phyloP scores from a whole-genome alignment of 2,329 filamentous ascomycete species.

The Sordariomycetes sp. region DNA sequence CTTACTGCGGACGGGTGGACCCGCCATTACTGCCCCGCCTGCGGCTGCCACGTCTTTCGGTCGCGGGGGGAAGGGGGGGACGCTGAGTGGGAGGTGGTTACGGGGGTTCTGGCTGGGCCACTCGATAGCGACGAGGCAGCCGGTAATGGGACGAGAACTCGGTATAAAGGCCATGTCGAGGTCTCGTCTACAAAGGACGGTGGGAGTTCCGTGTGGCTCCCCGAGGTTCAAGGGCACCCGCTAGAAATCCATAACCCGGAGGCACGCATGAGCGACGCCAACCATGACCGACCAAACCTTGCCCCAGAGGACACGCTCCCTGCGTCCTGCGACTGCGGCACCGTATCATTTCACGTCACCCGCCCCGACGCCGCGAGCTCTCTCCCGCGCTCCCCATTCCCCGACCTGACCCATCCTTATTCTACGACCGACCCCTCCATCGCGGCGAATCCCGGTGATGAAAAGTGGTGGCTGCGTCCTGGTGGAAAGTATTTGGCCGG shows the following conservation, averaged over 20 bases:
- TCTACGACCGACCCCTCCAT: conserved; percentile 16
- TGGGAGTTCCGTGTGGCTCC: conserved; percentile 19
- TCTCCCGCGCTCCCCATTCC: conserved; percentile 29
- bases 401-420: conserved; percentile 39
- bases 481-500: conserved; percentile 41
- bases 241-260: neutral
- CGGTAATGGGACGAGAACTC: conserved; percentile 6
- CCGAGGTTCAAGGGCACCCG: neutral
- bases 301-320: conserved; percentile 6
- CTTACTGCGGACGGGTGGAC: conserved; percentile 5
- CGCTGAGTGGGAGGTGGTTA: conserved; percentile 20
- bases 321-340: conserved; percentile 18
- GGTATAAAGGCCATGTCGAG: conserved; percentile 11
- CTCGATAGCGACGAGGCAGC: neutral
- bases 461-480: conserved; percentile 47
- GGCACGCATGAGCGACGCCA: neutral
- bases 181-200: conserved; percentile 20
- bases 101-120: conserved; percentile 9
- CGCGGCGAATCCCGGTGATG: conserved; percentile 27
- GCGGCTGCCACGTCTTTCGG: conserved; percentile 27
- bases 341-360: conserved; percentile 41
- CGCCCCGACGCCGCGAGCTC: conserved; percentile 34
- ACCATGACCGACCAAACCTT: neutral
- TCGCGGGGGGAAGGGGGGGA: conserved; percentile 3
- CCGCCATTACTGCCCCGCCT: conserved; percentile 24